phyloP scores from a whole-genome alignment of 768 basidiomycete genomes.

The Porpolomopsis calyptriformis region DNA sequence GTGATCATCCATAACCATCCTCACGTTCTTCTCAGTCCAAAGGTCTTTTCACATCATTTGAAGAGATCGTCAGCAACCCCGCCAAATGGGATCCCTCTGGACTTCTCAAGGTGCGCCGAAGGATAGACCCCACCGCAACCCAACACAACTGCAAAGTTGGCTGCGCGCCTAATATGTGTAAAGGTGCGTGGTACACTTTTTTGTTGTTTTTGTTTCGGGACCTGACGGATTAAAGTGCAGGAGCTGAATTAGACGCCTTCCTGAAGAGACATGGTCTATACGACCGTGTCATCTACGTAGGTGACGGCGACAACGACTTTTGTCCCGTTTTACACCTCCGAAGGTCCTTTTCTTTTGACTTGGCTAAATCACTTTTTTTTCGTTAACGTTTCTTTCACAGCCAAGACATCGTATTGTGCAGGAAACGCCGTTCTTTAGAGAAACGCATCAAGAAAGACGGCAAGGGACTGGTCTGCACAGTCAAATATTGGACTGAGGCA shows the following conservation, averaged over 20 bases:
- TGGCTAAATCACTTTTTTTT: not conserved
- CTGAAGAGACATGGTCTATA: conserved; percentile 51
- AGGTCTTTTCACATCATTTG: conserved; percentile 60
- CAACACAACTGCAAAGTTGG: conserved; percentile 82
- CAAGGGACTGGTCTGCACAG: conserved; percentile 56
- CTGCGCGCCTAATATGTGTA: conserved; percentile 97
- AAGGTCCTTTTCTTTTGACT: too few relatives aligned
- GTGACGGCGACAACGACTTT: conserved; percentile 93
- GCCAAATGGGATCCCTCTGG: conserved; percentile 70
- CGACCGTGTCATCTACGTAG: conserved; percentile 80
- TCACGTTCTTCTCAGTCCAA: conserved; percentile 47
- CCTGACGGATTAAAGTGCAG: conserved; percentile 26
- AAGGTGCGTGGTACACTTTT: conserved; percentile 40
- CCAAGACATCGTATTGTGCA: conserved; percentile 75
- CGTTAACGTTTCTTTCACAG: conserved; percentile 27
- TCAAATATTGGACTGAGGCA: conserved; percentile 84
- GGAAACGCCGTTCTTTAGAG: conserved; percentile 69
- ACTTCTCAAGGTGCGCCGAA: conserved; percentile 63
- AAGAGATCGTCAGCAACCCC: conserved; percentile 85
- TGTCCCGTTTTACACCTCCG: conserved; percentile 81
- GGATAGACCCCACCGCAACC: conserved; percentile 62
- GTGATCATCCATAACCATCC: not conserved
- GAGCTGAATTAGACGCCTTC: conserved; percentile 87
- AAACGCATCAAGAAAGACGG: conserved; percentile 70
- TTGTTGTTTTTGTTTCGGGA: not conserved